phyloP scores from a whole-genome alignment of 202 grass and related monocot genomes.

The Panicum hallii region DNA sequence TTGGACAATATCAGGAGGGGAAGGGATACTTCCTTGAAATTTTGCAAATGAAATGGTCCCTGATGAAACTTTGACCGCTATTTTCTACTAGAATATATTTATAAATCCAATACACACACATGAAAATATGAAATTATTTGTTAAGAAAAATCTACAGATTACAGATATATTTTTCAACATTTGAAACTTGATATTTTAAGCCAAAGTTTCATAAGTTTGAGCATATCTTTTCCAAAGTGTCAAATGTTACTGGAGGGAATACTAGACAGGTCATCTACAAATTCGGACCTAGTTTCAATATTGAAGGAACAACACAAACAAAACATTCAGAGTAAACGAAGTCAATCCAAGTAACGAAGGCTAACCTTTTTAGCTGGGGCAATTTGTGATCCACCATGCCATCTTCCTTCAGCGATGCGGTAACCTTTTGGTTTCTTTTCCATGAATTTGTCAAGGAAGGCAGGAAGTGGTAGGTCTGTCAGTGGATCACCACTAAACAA shows the following conservation, averaged over 20 bases:
- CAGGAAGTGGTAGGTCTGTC: slow-evolving; percentile 77
- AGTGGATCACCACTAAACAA: slow-evolving; percentile 93
- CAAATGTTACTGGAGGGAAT: not conserved
- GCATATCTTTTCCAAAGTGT: not conserved
- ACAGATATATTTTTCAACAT: not conserved
- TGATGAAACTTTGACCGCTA: not conserved
- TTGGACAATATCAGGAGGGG: not conserved
- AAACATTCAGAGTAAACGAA: slow-evolving; percentile 29
- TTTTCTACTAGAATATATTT: not conserved
- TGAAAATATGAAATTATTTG: not conserved
- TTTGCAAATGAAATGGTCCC: not conserved
- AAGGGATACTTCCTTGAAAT: not conserved
- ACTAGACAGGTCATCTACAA: slow-evolving; percentile 2
- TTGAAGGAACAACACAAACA: not conserved
- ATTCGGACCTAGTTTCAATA: not conserved
- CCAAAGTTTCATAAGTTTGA: not conserved
- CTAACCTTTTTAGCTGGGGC: slow-evolving; percentile 84
- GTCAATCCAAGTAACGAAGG: slow-evolving; percentile 28
- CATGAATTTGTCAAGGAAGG: slow-evolving; percentile 98
- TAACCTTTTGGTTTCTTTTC: slow-evolving; percentile 94
- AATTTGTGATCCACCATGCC: slow-evolving; percentile 96
- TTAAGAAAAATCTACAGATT: not conserved
- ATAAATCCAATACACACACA: not conserved
- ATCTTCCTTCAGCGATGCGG: slow-evolving; percentile 78
- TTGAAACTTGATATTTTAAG: not conserved